phyloP scores from a whole-genome alignment of 306 rosid genomes.

The Rosa rugosa region DNA sequence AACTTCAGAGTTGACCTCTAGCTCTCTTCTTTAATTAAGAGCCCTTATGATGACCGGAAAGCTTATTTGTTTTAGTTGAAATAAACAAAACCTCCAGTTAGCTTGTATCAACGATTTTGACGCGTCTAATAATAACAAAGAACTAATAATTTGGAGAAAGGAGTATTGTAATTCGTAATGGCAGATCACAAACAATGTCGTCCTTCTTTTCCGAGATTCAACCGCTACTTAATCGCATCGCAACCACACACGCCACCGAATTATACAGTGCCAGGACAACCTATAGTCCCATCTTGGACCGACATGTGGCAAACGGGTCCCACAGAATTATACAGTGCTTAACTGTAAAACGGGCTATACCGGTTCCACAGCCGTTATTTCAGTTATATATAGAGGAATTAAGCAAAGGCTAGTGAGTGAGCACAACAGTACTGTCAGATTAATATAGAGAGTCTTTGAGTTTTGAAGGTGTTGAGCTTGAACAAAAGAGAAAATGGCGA shows the following conservation, averaged over 20 bases:
- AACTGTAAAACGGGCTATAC: conserved; percentile 26
- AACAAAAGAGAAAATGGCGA: conserved; percentile 43
- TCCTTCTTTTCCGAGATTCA: conserved; percentile 20
- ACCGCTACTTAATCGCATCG: conserved; percentile 21
- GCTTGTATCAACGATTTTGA: too few relatives aligned
- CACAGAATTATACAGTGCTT: not conserved
- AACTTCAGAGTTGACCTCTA: too few relatives aligned
- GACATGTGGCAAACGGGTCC: conserved; percentile 4
- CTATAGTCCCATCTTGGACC: not conserved
- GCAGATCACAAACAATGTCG: not conserved
- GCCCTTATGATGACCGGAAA: too few relatives aligned
- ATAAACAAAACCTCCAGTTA: too few relatives aligned
- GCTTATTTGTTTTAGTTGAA: too few relatives aligned
- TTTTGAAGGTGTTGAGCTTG: not conserved
- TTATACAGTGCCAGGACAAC: conserved; percentile 17
- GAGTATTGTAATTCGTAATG: not conserved
- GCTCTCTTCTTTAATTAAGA: too few relatives aligned
- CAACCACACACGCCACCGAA: conserved; percentile 33
- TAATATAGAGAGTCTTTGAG: conserved; percentile 3
- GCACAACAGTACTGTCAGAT: not conserved
- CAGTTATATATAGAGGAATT: conserved; percentile 27
- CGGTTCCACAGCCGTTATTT: conserved; percentile 43
- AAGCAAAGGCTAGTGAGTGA: not conserved
- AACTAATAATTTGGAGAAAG: not conserved
- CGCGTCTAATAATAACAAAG: not conserved